These are phyloP conservation scores for Trichoderma breve DNA, from an alignment of 2,329 filamentous ascomycete species.

Conservation along the genomic window DNA sequence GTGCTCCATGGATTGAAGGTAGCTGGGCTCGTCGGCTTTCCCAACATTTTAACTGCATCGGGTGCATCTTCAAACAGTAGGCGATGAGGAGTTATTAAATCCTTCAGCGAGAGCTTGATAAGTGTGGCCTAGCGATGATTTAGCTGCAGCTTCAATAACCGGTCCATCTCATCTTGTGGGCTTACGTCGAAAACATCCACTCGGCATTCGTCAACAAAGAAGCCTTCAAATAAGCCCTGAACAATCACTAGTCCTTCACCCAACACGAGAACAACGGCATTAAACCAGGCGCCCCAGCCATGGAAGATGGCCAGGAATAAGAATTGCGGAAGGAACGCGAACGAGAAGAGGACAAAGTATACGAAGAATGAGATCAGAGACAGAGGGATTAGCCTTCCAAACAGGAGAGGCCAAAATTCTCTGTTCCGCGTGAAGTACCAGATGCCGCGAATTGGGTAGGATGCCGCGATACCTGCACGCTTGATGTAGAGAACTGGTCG, in stretches of 20 bases:
- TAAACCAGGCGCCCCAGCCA: slow-evolving; percentile 82
- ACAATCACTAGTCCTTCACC: slow-evolving; percentile 75
- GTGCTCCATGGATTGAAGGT: slow-evolving; percentile 87
- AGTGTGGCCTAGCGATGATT: slow-evolving; percentile 56
- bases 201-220: slow-evolving; percentile 75
- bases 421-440: slow-evolving; percentile 76
- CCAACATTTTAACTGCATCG: slow-evolving; percentile 74
- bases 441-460: slow-evolving; percentile 68
- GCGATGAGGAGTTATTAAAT: slow-evolving; percentile 66
- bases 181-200: slow-evolving; percentile 82
- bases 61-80: slow-evolving; percentile 65
- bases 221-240: slow-evolving; percentile 69
- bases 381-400: slow-evolving; percentile 74
- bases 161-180: not conserved
- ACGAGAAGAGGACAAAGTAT: slow-evolving; percentile 81
- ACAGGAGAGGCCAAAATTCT: slow-evolving; percentile 79
- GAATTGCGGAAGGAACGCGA: slow-evolving; percentile 84
- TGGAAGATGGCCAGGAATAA: slow-evolving; percentile 90
- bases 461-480: slow-evolving; percentile 47
- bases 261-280: slow-evolving; percentile 82
- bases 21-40: slow-evolving; percentile 73
- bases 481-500: slow-evolving; percentile 39
- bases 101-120: slow-evolving; percentile 68
- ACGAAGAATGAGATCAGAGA: slow-evolving; percentile 79
- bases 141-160: not conserved